Conservation (phyloP, 768 basidiomycete genomes). For the Mycena sanguinolenta region DNA sequence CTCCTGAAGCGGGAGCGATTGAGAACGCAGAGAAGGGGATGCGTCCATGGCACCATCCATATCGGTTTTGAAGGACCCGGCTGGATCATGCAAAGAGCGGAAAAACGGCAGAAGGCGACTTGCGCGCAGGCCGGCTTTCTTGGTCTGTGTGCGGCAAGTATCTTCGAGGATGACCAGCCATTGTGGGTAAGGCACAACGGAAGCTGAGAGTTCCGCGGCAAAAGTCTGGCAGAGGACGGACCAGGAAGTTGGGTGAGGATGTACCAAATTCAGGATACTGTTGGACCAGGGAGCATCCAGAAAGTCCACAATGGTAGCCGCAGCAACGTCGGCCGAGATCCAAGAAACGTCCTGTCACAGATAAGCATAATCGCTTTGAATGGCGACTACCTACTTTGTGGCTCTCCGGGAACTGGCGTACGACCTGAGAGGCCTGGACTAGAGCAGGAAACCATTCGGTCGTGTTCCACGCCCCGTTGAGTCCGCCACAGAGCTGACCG, state of each 20-base stretch:
- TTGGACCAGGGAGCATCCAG: constrained; percentile 10
- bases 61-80: constrained; percentile 4
- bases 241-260: constrained; percentile 31
- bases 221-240: constrained; percentile 16
- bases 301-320: constrained; percentile 29
- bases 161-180: constrained; percentile 29
- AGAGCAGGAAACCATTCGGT: constrained; percentile 53
- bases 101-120: constrained; percentile 3
- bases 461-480: constrained; percentile 55
- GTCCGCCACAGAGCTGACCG: constrained; percentile 52
- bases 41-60: background rate
- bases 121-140: background rate
- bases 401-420: constrained; percentile 37
- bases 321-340: constrained; percentile 38
- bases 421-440: constrained; percentile 31
- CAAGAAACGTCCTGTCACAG: constrained; percentile 31
- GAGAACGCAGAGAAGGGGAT: background rate
- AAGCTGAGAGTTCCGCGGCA: constrained; percentile 19
- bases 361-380: background rate
- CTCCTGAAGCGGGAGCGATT: background rate
- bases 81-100: background rate
- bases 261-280: constrained; percentile 20
- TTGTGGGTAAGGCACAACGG: constrained; percentile 35
- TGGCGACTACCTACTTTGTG: constrained; percentile 37
- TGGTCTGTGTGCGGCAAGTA: background rate